Base-by-base conservation (phyloP, 768 basidiomycete genomes). In the Lentinula sp. region DNA sequence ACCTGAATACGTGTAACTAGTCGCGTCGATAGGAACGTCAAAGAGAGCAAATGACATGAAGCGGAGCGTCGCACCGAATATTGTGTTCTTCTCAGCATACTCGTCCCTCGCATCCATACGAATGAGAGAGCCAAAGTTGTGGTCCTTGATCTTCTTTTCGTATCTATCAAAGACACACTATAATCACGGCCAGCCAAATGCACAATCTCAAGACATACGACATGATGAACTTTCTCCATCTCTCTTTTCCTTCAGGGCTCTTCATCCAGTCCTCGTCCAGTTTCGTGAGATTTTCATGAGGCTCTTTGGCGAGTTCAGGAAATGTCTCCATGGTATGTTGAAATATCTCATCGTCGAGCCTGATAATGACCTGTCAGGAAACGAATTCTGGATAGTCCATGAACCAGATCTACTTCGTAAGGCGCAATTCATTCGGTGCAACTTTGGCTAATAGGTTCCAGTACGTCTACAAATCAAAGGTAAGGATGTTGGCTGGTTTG, bases 41-140 rank as follows among this genome's bases (percentile, higher is more conserved):
- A 21, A 32, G 23, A 21, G 53, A 15, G 28, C 40, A 23, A 62
- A 62, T 50, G 48, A 51, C 8, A 13, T 46, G 8, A 16, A 34
- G 57, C 48, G 42, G 23, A 13, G 21, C 10, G 31, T 70, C 82
- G 18, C 69, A 91, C 95, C 95, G 69, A 99, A 95, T 64, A 98
- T 96, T 5, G 94, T 91, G 76, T 98, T 99, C 35, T 79, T 82
- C 78, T 98, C 90, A 10, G 83, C 85, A 72, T 98, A 99, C 70
- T 95, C 93, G 60, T 84, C 79, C 52, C 76, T 78, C 40, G 88
- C 82, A 68, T 97, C 84, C 51, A 84, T 87, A 55, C 97, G 84
- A 64, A 99, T 89, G 65, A 99, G 78, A 1, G 93, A 98, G 18
- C 97, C 97, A 74, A 98, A 98, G 80, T 98, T 98, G 76, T 89